phyloP scores from a whole-genome alignment of 352 stramenopile genomes.

The Phytophthora fragariae region DNA sequence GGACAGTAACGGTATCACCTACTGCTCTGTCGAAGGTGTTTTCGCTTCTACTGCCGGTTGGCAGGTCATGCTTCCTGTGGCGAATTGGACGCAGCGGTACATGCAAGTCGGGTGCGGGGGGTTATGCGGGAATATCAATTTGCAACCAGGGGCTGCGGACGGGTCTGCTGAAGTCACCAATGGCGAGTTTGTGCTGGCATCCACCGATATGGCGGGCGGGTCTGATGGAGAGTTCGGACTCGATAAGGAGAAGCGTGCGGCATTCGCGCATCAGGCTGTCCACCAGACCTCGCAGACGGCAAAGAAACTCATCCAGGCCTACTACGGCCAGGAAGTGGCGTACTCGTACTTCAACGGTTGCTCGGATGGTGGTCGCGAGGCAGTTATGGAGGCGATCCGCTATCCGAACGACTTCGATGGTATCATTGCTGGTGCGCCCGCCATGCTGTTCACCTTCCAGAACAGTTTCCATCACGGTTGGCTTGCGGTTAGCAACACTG shows the following conservation, averaged over 20 bases:
- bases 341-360: conserved; percentile 61
- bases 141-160: conserved; percentile 36
- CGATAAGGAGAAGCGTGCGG: conserved; percentile 34
- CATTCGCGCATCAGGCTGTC: conserved; percentile 51
- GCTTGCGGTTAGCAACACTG: conserved; percentile 45
- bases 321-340: conserved; percentile 44
- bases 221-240: conserved; percentile 45
- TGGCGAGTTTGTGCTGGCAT: conserved; percentile 42
- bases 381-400: conserved; percentile 49
- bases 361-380: conserved; percentile 51
- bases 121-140: conserved; percentile 44
- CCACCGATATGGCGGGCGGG: conserved; percentile 46
- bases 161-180: conserved; percentile 34
- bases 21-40: conserved; percentile 39
- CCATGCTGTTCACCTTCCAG: conserved; percentile 53
- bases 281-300: conserved; percentile 45
- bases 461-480: conserved; percentile 55
- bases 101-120: conserved; percentile 52
- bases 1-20: conserved; percentile 36
- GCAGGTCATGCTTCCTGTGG: conserved; percentile 43
- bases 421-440: conserved; percentile 48
- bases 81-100: conserved; percentile 55
- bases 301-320: conserved; percentile 51
- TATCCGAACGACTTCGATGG: conserved; percentile 54
- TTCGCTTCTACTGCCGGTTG: conserved; percentile 31